Base-by-base conservation (phyloP, 176 grass and related monocot species). In the Secale cereale region DNA sequence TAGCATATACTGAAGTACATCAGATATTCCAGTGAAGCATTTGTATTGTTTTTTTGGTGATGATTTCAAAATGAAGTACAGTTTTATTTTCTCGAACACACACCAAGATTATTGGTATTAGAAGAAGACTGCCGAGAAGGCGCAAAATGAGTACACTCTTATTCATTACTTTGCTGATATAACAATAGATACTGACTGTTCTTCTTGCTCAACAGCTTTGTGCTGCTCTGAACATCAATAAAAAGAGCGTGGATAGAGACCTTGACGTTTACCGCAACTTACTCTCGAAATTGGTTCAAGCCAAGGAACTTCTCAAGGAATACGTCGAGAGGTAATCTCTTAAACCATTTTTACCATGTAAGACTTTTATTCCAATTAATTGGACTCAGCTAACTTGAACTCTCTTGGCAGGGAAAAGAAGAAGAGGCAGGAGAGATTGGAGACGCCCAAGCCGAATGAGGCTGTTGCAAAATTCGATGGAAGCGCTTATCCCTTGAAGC, bases 241-340 rank as follows among this genome's bases (percentile, higher is more conserved):
- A 99, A 87, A 93, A 87, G 86, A 92, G 90, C 70, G 97, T 99
- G 70, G 94, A 99, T 86, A 99, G 97, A 82, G 97, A 99, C 78
- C 91, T 99, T 19, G 94, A 99, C 80, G 94, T 97, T 73, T 99
- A 99, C 74, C 93, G 94, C 36, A 99, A 99, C 86, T 92, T 92
- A 79, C 92, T 99, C 75, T 96, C 91, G 1, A 99, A 99, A 82
- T 66, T 99, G 72, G 97, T 99, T 71, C 97, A 99, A 92, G 92
- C 97, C 73, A 99, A 99, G 91, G 97, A 99, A 77, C 97, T 99
- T 88, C 90, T 99, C 63, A 99, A 97, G 88, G 97, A 99, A 91
- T 99, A 94, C 27, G 45, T 99, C 46, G 91, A 92, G 10, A 92
- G 97, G 97, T 99, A 96, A 87, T 83, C 48, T 10, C 15, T 77